These are phyloP conservation scores for Coemansia sp. DNA, from an alignment of 192 early-diverging fungal species.

Conservation along the genomic window DNA sequence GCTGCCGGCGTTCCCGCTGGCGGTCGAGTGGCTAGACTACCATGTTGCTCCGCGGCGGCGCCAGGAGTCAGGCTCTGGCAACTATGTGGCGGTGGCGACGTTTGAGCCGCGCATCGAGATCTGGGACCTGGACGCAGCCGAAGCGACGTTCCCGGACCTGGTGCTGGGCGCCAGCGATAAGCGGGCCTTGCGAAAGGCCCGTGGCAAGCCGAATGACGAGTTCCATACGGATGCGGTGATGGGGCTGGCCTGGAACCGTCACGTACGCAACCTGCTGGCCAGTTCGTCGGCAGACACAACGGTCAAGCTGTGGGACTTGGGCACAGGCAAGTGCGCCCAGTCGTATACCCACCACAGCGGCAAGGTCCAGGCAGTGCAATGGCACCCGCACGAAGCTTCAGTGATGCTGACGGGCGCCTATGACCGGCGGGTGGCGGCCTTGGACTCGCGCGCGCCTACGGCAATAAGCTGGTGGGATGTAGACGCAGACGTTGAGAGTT, in stretches of 20 bases:
- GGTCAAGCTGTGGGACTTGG: constrained; percentile 97
- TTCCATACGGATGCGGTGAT: constrained; percentile 95
- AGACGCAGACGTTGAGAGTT: constrained; percentile 80
- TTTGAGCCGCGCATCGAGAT: constrained; percentile 98
- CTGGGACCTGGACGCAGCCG: constrained; percentile 93
- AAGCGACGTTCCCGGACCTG: constrained; percentile 84
- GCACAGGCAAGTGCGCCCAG: constrained; percentile 59
- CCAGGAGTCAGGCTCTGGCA: constrained; percentile 52
- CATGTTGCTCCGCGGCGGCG: constrained; percentile 63
- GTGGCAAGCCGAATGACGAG: constrained; percentile 57
- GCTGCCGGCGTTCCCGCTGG: constrained; percentile 93
- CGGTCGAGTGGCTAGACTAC: constrained; percentile 94
- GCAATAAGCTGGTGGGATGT: constrained; percentile 64
- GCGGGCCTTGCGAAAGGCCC: constrained; percentile 21
- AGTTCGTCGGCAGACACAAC: constrained; percentile 95
- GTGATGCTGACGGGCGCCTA: constrained; percentile 88
- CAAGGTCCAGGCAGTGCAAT: constrained; percentile 87
- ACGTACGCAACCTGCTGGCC: constrained; percentile 65
- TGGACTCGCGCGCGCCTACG: constrained; percentile 86
- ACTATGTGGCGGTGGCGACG: constrained; percentile 93
- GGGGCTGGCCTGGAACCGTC: constrained; percentile 88
- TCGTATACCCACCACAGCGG: constrained; percentile 82
- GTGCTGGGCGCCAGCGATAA: constrained; percentile 64
- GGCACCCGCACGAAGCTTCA: constrained; percentile 85
- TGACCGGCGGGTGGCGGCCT: constrained; percentile 78